Conservation (phyloP, 2,329 filamentous ascomycete species). For the Aspergillus aculeatinus region DNA sequence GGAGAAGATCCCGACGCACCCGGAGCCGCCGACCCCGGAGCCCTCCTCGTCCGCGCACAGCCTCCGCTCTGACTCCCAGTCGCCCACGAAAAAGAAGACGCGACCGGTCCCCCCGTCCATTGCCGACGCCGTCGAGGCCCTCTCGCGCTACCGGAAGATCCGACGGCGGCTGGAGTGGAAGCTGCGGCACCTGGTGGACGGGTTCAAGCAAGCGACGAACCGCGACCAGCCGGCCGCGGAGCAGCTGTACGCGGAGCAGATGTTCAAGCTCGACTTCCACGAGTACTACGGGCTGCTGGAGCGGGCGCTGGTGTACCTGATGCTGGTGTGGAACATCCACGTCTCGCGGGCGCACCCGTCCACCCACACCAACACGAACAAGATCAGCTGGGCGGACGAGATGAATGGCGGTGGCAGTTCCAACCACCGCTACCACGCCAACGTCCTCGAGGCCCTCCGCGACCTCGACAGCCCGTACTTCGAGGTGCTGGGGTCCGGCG, state of each 20-base stretch:
- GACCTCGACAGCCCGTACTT: conserved; percentile 58
- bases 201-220: conserved; percentile 54
- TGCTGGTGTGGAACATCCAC: conserved; percentile 62
- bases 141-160: conserved; percentile 61
- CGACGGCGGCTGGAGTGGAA: conserved; percentile 64
- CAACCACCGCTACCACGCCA: conserved; percentile 66
- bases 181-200: conserved; percentile 58
- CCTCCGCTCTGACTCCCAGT: too few species aligned
- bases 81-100: neutral
- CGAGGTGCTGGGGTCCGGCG: conserved; percentile 53
- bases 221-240: conserved; percentile 22
- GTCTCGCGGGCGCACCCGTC: conserved; percentile 42
- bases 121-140: conserved; percentile 42
- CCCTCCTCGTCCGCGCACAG: neutral
- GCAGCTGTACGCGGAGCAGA: conserved; percentile 54
- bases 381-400: neutral
- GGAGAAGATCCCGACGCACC: neutral
- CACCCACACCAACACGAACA: neutral
- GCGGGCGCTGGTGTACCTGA: conserved; percentile 65
- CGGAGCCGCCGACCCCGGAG: neutral
- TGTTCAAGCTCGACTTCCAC: conserved; percentile 77
- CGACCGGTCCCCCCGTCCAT: neutral
- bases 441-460: conserved; percentile 64
- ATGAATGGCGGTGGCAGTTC: neutral
- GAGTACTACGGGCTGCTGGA: conserved; percentile 74